Conservation (phyloP, 1,284 basidiomycete species). For the Cryptococcus maquisensis region DNA sequence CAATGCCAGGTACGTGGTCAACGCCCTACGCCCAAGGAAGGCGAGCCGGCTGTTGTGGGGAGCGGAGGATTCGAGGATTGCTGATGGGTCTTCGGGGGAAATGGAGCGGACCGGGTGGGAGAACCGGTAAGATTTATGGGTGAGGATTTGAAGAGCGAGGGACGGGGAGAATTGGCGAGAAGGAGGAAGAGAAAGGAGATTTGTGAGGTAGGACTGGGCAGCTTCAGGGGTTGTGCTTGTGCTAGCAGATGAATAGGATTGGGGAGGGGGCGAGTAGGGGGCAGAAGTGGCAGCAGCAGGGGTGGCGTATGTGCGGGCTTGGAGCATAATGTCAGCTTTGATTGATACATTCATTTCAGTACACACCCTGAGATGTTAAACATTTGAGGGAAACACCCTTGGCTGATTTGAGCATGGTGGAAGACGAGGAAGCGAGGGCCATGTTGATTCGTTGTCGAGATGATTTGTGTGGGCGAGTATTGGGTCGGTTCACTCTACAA, state of each 20-base stretch:
- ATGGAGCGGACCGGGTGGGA: slow-evolving; percentile 29
- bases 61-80: slow-evolving; percentile 6
- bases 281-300: slow-evolving; percentile 2
- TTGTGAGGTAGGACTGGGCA: slow-evolving; percentile 38
- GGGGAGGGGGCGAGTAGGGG: not conserved
- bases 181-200: slow-evolving; percentile 37
- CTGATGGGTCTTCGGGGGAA: not conserved
- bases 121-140: slow-evolving; percentile 47
- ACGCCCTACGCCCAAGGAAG: slow-evolving; percentile 44
- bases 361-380: not conserved
- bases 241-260: not conserved
- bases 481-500: no score
- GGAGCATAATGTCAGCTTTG: not conserved
- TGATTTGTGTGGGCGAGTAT: no score
- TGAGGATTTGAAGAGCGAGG: slow-evolving; percentile 46
- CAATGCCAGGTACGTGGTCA: slow-evolving; percentile 40
- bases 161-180: slow-evolving; percentile 35
- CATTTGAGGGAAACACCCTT: not conserved
- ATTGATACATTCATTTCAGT: not conserved
- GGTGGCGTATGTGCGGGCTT: slow-evolving; percentile 8
- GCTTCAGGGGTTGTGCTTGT: slow-evolving; percentile 8
- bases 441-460: not conserved
- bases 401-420: not conserved
- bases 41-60: slow-evolving; percentile 42
- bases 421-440: slow-evolving; percentile 15